These are phyloP conservation scores for Cyamopsis tetragonoloba DNA, from an alignment of 306 rosid genomes.

Conservation along the genomic window DNA sequence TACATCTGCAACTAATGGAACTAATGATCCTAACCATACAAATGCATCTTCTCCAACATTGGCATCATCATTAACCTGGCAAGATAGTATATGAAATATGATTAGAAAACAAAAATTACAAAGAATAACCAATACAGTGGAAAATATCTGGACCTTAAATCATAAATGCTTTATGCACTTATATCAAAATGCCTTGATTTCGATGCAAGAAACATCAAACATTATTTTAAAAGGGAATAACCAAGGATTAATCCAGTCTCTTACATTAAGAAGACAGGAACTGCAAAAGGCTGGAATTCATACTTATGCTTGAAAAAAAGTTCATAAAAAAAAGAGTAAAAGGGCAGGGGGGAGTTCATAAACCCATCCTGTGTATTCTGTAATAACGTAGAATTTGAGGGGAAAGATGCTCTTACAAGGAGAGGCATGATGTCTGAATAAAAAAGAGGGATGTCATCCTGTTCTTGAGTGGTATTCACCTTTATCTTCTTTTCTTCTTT, in stretches of 20 bases:
- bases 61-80: constrained; percentile 58
- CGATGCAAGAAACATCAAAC: background rate
- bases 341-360: background rate
- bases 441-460: constrained; percentile 77
- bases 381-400: background rate
- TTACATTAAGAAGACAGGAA: background rate
- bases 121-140: background rate
- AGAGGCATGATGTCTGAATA: constrained; percentile 94
- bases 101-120: constrained; percentile 2
- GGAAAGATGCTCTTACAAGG: constrained; percentile 51
- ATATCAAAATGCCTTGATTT: background rate
- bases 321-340: background rate
- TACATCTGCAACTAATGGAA: constrained; percentile 65
- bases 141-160: background rate
- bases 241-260: background rate
- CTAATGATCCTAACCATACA: constrained; percentile 78
- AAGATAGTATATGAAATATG: background rate
- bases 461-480: constrained; percentile 30
- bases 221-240: background rate
- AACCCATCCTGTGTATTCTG: background rate
- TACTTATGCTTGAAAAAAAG: background rate
- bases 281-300: background rate
- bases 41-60: constrained; percentile 87
- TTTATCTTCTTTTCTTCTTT: constrained; percentile 56
- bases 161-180: background rate